Conservation (phyloP, 805 yeast genomes). For the Pichia occidentalis region DNA sequence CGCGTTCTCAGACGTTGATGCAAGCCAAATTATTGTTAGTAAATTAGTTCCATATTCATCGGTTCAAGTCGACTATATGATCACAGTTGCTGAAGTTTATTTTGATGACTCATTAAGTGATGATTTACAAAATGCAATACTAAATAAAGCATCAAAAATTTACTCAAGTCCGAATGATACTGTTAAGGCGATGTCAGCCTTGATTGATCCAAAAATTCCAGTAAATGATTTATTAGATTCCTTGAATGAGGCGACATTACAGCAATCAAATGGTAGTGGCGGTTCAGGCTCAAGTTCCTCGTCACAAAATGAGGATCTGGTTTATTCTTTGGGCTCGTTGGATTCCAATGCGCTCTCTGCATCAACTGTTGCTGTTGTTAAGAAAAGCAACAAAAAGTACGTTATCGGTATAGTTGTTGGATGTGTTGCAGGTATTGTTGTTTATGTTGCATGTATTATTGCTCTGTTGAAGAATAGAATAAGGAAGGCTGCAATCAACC, state of each 20-base stretch:
- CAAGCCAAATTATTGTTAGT: slow-evolving; percentile 46
- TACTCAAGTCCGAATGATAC: slow-evolving; percentile 55
- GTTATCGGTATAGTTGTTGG: slow-evolving; percentile 81
- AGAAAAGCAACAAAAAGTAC: slow-evolving; percentile 25
- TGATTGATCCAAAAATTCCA: slow-evolving; percentile 71
- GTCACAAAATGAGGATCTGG: slow-evolving; percentile 7
- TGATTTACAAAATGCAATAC: slow-evolving; percentile 44
- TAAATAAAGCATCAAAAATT: slow-evolving; percentile 46
- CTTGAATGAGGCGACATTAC: slow-evolving; percentile 8
- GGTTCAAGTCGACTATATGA: slow-evolving; percentile 50
- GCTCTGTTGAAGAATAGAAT: slow-evolving; percentile 10
- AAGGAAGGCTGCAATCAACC: slow-evolving; percentile 7
- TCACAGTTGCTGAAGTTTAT: slow-evolving; percentile 83
- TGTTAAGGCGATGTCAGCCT: slow-evolving; percentile 48
- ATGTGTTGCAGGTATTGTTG: slow-evolving; percentile 67
- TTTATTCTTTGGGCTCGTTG: slow-evolving; percentile 24
- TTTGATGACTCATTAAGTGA: slow-evolving; percentile 54
- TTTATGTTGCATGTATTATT: slow-evolving; percentile 32
- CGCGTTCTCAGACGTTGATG: slow-evolving; percentile 41
- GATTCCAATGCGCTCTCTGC: slow-evolving; percentile 18
- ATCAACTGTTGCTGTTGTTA: slow-evolving; percentile 6
- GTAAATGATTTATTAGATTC: slow-evolving; percentile 36
- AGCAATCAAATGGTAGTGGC: slow-evolving; percentile 2
- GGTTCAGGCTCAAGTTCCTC: slow-evolving; percentile 10
- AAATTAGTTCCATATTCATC: slow-evolving; percentile 73